Evolutionary conservation across 257 asterid species (phyloP), one percentile per base, ranked within the genome.

Genomic region (Jacaranda copaia): DNA sequence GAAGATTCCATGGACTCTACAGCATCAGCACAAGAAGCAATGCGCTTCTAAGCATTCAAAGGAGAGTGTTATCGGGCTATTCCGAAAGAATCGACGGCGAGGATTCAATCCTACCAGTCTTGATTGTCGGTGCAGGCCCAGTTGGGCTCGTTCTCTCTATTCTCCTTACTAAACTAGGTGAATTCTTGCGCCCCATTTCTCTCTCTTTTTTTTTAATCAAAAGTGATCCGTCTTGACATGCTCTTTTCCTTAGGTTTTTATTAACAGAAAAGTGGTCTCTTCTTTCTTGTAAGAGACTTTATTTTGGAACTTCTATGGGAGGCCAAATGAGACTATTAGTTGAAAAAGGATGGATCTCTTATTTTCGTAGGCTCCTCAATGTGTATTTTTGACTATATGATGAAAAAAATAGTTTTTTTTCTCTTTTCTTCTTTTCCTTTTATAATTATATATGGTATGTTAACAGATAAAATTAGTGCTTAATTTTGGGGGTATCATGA

Each of bases 91-190:
- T 38, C 64, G 60, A 81, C 68, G 70, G 66, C 35, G 81, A 73
- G 5, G 90, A 81, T 67, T 84, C 93, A 36, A 76, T 81, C 63
- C 70, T 89, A 77, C 98, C 98, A 0, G 99, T 95, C 20, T 82
- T 95, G 85, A 95, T 95, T 75, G 86, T 95, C 5, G 99, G 99
- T 46, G 99, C 96, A 4, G 99, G 99, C 62, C 99, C 99, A 4
- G 98, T 95, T 81, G 99, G 98, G 46, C 91, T 95, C 39, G 84
- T 85, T 78, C 97, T 95, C 55, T 91, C 98, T 25, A 80, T 91
- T 72, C 93, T 95, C 67, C 96, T 95, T 6, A 87, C 96, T 18
- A 95, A 89, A 84, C 79, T 95, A 63, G 99, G 99, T 95, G 53
- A 36, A 20, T 65, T 68, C 59, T 46, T 57, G 12, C 14, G 1